A percentile compares a stretch with the other conserved stretches of the same genome.
Evolutionary conservation across 352 stramenopile species (phyloP).

Genomic region (Phytophthora sp.): DNA sequence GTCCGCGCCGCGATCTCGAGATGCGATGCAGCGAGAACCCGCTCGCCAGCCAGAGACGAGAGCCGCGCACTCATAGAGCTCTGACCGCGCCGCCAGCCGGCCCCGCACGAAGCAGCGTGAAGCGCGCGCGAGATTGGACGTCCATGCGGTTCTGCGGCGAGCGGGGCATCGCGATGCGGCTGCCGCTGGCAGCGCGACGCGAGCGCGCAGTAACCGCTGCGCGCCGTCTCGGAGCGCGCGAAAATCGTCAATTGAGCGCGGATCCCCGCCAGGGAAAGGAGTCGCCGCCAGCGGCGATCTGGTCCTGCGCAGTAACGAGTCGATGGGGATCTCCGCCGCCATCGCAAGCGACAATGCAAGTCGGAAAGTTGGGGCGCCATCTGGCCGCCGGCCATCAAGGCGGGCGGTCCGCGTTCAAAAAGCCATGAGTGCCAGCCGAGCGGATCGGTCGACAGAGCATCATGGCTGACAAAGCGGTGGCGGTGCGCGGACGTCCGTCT

Average conservation of each 20-base stretch:
- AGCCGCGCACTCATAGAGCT: slow-evolving; percentile 9
- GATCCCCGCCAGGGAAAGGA: not conserved
- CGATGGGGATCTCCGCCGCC: too few species aligned
- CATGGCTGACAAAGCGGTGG: too few species aligned
- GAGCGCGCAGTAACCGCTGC: too few species aligned
- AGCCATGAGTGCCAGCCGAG: slow-evolving; percentile 4
- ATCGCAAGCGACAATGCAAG: slow-evolving; percentile 1
- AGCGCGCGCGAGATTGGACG: slow-evolving; percentile 2
- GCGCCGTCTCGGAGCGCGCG: not conserved
- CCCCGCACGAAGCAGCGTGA: slow-evolving; percentile 9
- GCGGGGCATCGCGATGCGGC: too few species aligned
- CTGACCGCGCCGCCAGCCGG: not conserved
- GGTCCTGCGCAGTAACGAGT: too few species aligned
- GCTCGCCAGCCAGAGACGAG: slow-evolving; percentile 29
- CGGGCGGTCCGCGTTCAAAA: slow-evolving; percentile 4
- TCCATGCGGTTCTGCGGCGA: slow-evolving; percentile 10
- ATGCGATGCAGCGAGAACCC: slow-evolving; percentile 26
- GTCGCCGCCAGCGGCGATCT: not conserved
- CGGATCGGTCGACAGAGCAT: too few species aligned
- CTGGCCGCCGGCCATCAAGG: too few species aligned
- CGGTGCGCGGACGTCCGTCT: too few species aligned
- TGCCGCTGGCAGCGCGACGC: too few species aligned
- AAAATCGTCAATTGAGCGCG: not conserved
- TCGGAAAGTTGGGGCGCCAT: not conserved
- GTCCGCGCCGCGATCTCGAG: slow-evolving; percentile 5